These are phyloP conservation scores for Mikania micrantha DNA, from an alignment of 129 eudicot genomes.

Conservation along the genomic window DNA sequence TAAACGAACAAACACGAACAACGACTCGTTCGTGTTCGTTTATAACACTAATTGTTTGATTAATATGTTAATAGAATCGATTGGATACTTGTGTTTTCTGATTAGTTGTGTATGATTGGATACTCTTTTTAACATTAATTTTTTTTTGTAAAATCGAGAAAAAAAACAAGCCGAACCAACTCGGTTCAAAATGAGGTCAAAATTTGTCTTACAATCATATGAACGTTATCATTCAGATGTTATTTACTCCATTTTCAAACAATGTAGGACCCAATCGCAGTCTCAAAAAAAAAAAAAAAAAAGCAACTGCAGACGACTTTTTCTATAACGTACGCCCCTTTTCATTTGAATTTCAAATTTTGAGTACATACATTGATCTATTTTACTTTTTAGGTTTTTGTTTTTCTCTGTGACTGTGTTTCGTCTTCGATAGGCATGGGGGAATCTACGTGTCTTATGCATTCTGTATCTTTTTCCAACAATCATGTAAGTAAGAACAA, in stretches of 20 bases:
- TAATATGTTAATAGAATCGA: no score
- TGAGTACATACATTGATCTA: background rate
- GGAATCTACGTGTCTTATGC: constrained; percentile 71
- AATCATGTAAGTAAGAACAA: constrained; percentile 16
- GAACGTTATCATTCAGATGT: constrained; percentile 33
- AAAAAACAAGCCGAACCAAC: no score
- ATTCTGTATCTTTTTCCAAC: constrained; percentile 49
- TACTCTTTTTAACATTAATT: no score
- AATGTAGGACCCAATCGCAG: constrained; percentile 26
- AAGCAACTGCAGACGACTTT: constrained; percentile 11
- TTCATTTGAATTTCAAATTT: constrained; percentile 32
- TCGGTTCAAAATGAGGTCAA: no score
- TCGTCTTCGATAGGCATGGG: constrained; percentile 42
- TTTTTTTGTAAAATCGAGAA: no score
- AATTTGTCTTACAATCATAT: no score
- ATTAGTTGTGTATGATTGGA: no score
- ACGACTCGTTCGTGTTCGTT: no score
- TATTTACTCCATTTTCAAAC: constrained; percentile 18
- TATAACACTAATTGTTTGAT: no score
- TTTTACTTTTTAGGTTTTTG: constrained; percentile 3
- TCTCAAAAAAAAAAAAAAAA: constrained; percentile 19
- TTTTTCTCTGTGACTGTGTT: constrained; percentile 10
- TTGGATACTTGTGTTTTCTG: no score
- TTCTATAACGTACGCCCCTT: constrained; percentile 24
- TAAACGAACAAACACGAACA: no score